A percentile compares a stretch with the other conserved stretches of the same genome.
Evolutionary conservation across 768 basidiomycete genomes (phyloP).

Genomic region (Cubamyces sp.): DNA sequence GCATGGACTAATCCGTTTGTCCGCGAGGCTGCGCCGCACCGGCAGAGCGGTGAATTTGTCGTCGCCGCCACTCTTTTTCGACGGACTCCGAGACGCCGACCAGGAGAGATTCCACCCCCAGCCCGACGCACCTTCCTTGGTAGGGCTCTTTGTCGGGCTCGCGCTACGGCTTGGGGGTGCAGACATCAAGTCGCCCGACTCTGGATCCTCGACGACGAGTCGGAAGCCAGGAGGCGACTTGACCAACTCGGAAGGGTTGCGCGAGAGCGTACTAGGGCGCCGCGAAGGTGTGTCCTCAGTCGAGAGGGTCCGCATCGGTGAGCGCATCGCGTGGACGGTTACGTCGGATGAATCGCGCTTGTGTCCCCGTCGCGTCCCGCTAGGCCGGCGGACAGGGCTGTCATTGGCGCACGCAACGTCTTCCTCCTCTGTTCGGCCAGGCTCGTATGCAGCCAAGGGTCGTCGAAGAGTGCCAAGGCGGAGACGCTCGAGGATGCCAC

Average conservation of each 20-base stretch:
- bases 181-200: constrained; percentile 27
- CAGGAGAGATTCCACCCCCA: constrained; percentile 29
- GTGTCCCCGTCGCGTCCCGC: constrained; percentile 8
- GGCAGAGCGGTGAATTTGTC: constrained; percentile 50
- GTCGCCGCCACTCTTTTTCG: constrained; percentile 13
- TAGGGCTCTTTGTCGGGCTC: constrained; percentile 10
- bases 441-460: constrained; percentile 20
- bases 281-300: constrained; percentile 28
- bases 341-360: constrained; percentile 18
- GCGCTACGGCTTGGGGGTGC: constrained; percentile 4
- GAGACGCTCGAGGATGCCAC: constrained; percentile 50
- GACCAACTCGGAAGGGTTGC: constrained; percentile 4
- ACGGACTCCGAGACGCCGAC: constrained; percentile 21
- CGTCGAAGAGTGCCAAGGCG: constrained; percentile 38
- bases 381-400: neutral
- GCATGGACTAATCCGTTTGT: constrained; percentile 36
- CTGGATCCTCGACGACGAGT: constrained; percentile 44
- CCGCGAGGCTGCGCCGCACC: constrained; percentile 35
- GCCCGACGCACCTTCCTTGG: constrained; percentile 18
- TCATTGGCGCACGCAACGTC: neutral
- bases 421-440: neutral
- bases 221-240: constrained; percentile 46
- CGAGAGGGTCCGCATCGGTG: constrained; percentile 14
- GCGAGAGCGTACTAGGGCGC: neutral
- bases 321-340: constrained; percentile 3